These are phyloP conservation scores for Oryza longistaminata DNA, from an alignment of 176 grass and related monocot genomes.

Conservation along the genomic window DNA sequence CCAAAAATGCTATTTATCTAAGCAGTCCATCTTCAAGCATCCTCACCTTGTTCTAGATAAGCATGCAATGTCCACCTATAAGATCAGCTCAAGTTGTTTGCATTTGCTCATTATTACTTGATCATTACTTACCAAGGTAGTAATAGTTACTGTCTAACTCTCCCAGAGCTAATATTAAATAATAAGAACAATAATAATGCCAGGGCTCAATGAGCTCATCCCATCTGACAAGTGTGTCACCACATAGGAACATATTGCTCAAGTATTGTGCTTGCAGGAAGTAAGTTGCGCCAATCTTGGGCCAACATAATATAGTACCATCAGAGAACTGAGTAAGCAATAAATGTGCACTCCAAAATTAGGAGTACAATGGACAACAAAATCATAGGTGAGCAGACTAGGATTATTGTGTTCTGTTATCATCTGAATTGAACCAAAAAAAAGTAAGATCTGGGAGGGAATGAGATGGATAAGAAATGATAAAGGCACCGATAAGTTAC, in stretches of 20 bases:
- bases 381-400: neutral
- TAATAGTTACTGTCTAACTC: neutral
- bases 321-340: neutral
- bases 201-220: neutral
- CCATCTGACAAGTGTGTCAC: neutral
- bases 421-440: neutral
- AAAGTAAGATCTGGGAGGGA: neutral
- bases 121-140: neutral
- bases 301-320: neutral
- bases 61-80: neutral
- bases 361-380: neutral
- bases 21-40: neutral
- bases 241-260: neutral
- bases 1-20: neutral
- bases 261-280: neutral
- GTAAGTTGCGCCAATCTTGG: neutral
- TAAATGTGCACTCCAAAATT: neutral
- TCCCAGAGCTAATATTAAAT: neutral
- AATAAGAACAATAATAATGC: neutral
- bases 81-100: neutral
- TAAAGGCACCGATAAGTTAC: conserved; percentile 30
- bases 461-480: neutral
- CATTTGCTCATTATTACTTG: neutral
- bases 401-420: neutral
- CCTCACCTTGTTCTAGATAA: neutral